phyloP scores from a whole-genome alignment of 2,329 filamentous ascomycete species.

The Ceratocystiopsis minuta region DNA sequence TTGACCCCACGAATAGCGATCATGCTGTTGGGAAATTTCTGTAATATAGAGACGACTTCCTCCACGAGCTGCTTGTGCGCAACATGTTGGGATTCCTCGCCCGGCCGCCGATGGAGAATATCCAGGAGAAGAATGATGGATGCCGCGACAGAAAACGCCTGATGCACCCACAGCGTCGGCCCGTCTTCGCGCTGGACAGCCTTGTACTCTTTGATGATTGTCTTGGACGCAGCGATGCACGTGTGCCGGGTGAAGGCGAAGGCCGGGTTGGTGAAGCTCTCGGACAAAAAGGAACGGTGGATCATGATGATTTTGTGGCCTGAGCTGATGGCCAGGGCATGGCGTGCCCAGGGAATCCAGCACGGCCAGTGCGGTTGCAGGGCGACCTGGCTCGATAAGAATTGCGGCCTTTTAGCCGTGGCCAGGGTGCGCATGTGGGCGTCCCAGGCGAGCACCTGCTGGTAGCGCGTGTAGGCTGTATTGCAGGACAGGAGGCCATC shows the following conservation, averaged over 20 bases:
- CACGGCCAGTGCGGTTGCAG: constrained; percentile 14
- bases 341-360: constrained; percentile 17
- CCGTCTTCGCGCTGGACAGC: constrained; percentile 8
- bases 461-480: constrained; percentile 18
- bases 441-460: constrained; percentile 18
- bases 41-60: constrained; percentile 16
- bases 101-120: constrained; percentile 13
- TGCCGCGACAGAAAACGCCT: constrained; percentile 14
- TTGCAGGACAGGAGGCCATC: constrained; percentile 18
- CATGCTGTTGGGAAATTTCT: constrained; percentile 18
- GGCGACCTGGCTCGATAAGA: constrained; percentile 13
- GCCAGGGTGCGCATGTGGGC: constrained; percentile 17
- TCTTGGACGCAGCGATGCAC: constrained; percentile 20
- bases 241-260: constrained; percentile 18
- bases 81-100: constrained; percentile 13
- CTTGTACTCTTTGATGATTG: constrained; percentile 17
- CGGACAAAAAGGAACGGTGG: constrained; percentile 19
- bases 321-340: constrained; percentile 19
- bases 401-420: constrained; percentile 14
- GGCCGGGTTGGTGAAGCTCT: constrained; percentile 15
- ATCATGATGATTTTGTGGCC: constrained; percentile 25
- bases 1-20: constrained; percentile 20
- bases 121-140: constrained; percentile 15
- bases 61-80: constrained; percentile 17
- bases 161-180: constrained; percentile 13